Percentiles rank a stretch among this genome's conserved stretches.
Evolutionary conservation across 2,329 filamentous ascomycete species (phyloP).

Genomic region (Botrytis elliptica): DNA sequence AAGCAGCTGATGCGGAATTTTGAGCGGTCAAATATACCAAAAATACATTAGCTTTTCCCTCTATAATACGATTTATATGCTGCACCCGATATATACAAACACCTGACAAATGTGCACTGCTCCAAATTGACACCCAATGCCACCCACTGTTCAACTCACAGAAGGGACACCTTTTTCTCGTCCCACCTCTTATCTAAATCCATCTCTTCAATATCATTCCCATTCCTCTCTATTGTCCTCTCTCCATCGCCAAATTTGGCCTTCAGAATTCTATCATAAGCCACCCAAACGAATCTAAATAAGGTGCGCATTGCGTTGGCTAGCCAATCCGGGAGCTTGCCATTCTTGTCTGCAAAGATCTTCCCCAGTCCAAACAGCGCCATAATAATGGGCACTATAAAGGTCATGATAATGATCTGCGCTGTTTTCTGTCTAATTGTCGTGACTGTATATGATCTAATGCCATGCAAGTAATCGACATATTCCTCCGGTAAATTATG

Average conservation of each 20-base stretch:
- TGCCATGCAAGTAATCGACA: constrained; percentile 64
- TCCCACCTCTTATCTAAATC: constrained; percentile 18
- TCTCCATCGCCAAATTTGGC: constrained; percentile 83
- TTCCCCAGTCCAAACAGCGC: constrained; percentile 50
- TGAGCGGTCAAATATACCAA: not conserved
- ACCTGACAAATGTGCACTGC: not conserved
- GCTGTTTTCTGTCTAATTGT: constrained; percentile 65
- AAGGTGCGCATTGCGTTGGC: constrained; percentile 50
- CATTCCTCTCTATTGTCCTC: constrained; percentile 46
- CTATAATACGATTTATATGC: not conserved
- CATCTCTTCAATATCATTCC: constrained; percentile 25
- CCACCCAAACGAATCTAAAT: constrained; percentile 59
- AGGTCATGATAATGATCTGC: constrained; percentile 55
- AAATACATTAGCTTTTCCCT: not conserved
- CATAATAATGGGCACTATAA: constrained; percentile 59
- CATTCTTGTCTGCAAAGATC: constrained; percentile 62
- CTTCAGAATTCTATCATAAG: constrained; percentile 64
- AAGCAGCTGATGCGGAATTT: not conserved
- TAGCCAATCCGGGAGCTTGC: constrained; percentile 68
- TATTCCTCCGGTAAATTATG: constrained; percentile 79
- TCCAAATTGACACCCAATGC: not conserved
- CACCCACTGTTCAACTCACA: not conserved
- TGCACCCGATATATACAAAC: not conserved
- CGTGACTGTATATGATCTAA: constrained; percentile 72
- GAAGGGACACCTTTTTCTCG: constrained; percentile 15